A percentile compares a stretch with the other conserved stretches of the same genome.
Conservation (phyloP, 306 rosid species). For the Vicia sativa region DNA sequence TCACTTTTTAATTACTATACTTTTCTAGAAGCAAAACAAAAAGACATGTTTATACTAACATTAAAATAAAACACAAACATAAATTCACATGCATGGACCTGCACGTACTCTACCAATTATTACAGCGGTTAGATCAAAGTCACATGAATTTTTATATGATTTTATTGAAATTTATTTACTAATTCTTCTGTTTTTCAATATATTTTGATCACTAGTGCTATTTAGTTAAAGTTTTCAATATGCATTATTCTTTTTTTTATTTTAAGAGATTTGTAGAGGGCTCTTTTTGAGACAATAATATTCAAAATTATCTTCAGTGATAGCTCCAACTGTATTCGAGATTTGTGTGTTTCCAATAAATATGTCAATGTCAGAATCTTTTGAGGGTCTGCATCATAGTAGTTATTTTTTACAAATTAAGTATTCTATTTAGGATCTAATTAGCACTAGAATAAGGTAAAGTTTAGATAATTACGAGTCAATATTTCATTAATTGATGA, state of each 20-base stretch:
- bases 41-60: too few species aligned
- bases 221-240: neutral
- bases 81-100: neutral
- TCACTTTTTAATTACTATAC: too few species aligned
- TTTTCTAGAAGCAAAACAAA: too few species aligned
- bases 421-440: neutral
- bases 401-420: neutral
- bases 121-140: neutral
- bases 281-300: constrained; percentile 7
- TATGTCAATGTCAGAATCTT: neutral
- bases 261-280: neutral
- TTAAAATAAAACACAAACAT: too few species aligned
- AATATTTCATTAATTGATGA: constrained; percentile 1
- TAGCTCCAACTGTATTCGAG: constrained; percentile 4
- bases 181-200: neutral
- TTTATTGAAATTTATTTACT: neutral
- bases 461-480: constrained; percentile 3
- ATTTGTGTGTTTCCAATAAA: neutral
- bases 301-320: constrained; percentile 11
- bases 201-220: neutral
- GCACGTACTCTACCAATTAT: neutral
- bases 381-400: neutral
- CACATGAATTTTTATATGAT: neutral
- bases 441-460: neutral
- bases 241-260: neutral